Base-by-base conservation (phyloP, 2,329 filamentous ascomycete genomes). In the Pseudogymnoascus sp. region DNA sequence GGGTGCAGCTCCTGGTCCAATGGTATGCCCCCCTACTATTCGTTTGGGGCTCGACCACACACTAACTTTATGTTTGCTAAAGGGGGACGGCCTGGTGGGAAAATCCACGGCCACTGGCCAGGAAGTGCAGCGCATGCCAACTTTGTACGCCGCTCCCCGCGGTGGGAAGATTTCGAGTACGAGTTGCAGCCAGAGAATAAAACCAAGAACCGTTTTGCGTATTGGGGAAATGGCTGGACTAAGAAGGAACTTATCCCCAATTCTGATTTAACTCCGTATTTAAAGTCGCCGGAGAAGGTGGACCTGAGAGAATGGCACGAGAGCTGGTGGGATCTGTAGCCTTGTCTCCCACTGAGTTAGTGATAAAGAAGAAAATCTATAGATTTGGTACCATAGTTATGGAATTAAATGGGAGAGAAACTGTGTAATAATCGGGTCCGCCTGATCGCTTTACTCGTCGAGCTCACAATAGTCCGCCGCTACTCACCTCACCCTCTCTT, bases 1-100 rank as follows among this genome's bases (percentile, higher is more conserved):
- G 81, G 83, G 62, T 91, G 88, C 71, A 84, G 82, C 41, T 87
- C 84, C 0, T 91, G 88, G 88, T 88, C 88, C 63, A 91, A 91
- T 64, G 84, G 87, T 10, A 51, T 29, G 44, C 9, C 31, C 7
- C 13, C 27, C 44, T 51, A 51, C 13, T 15, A 13, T 12, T 38
- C 12, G 35, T 6, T 9, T 13, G 15, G 3, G 25, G 31, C 31
- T 13, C 12, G 1, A 15, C 3, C 44, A 10, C 13, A 51, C 0
- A 3, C 44, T 51, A 4, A 51, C 44, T 10, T 15, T 5, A 15
- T 31, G n/a, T 15, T 48, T n/a, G 5, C 12, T 48, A 13, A 51
- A 51, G 44, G 44, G 13, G 84, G 84, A 0, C 74, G 75, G 5
- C 81, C 86, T 0, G 87, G 86, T 0, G 81, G 79, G 0, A 76